These are phyloP conservation scores for Paecilomyces dactylethromorphus DNA, from an alignment of 2,329 filamentous ascomycete genomes.

Conservation along the genomic window DNA sequence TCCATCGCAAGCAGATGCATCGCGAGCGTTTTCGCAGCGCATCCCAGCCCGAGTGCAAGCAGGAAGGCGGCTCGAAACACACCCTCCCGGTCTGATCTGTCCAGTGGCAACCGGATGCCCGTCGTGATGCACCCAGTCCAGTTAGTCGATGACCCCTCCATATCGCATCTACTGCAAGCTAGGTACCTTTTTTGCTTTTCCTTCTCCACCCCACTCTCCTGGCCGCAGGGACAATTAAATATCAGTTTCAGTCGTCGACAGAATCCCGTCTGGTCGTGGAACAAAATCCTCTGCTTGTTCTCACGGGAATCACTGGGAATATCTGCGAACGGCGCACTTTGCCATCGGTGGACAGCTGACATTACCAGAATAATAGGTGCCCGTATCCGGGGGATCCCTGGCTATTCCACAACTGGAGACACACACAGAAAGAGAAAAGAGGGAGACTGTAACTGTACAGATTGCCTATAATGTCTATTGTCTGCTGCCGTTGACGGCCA, in stretches of 20 bases:
- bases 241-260: too few species aligned
- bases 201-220: conserved; percentile 4
- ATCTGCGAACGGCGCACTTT: not conserved
- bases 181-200: conserved; percentile 19
- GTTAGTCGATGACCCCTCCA: conserved; percentile 16
- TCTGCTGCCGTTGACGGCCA: not conserved
- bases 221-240: too few species aligned
- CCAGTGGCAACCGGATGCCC: not conserved
- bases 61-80: not conserved
- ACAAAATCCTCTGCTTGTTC: not conserved
- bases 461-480: not conserved
- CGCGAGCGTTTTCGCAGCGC: not conserved
- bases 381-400: not conserved
- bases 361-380: not conserved
- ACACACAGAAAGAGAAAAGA: too few species aligned
- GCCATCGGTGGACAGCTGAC: not conserved
- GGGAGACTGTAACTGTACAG: not conserved
- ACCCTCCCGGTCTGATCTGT: not conserved
- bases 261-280: conserved; percentile 9
- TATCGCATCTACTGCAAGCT: conserved; percentile 10
- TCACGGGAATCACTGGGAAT: not conserved
- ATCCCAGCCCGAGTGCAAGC: not conserved
- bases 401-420: not conserved
- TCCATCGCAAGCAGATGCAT: not conserved
- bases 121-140: not conserved